A percentile compares a stretch with the other conserved stretches of the same genome.
These are phyloP conservation scores for Nothophytophthora sp. DNA, from an alignment of 352 stramenopile genomes.

Conservation along the genomic window DNA sequence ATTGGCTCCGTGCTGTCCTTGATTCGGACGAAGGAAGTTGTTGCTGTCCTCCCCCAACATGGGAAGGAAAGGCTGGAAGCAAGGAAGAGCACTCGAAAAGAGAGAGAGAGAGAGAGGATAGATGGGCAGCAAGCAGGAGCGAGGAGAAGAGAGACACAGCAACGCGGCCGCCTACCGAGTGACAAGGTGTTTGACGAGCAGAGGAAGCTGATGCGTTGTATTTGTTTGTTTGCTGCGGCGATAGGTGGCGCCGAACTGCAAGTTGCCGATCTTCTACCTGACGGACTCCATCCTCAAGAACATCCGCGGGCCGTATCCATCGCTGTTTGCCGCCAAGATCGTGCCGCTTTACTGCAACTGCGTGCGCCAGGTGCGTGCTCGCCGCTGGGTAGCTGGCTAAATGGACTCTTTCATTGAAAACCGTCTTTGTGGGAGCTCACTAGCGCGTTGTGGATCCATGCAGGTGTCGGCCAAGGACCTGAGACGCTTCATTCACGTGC, in stretches of 20 bases:
- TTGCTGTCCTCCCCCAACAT: too few relatives aligned
- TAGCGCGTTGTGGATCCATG: not conserved
- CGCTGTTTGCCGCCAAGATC: conserved; percentile 70
- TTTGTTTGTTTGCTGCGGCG: conserved; percentile 10
- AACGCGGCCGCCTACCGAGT: too few relatives aligned
- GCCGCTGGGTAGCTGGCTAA: conserved; percentile 3
- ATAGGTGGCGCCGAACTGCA: conserved; percentile 77
- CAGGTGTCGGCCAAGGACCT: conserved; percentile 81
- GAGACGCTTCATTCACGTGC: conserved; percentile 81
- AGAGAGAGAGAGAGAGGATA: too few relatives aligned
- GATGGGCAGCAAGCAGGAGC: too few relatives aligned
- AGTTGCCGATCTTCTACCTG: conserved; percentile 90
- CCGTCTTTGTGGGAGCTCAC: not conserved
- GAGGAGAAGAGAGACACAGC: too few relatives aligned
- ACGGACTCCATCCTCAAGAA: conserved; percentile 92
- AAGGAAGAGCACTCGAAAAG: too few relatives aligned
- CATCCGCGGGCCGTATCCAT: conserved; percentile 68
- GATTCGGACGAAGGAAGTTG: too few relatives aligned
- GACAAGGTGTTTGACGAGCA: too few relatives aligned
- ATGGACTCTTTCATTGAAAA: conserved; percentile 5
- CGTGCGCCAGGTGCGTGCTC: conserved; percentile 60
- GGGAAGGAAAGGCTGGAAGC: too few relatives aligned
- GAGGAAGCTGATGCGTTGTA: conserved; percentile 9
- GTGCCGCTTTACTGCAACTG: conserved; percentile 87
- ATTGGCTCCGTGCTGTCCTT: too few relatives aligned